Evolutionary conservation across 371 early-diverging fungal genomes (phyloP), one percentile per base, ranked within the genome.

Genomic region (Blakeslea trispora): DNA sequence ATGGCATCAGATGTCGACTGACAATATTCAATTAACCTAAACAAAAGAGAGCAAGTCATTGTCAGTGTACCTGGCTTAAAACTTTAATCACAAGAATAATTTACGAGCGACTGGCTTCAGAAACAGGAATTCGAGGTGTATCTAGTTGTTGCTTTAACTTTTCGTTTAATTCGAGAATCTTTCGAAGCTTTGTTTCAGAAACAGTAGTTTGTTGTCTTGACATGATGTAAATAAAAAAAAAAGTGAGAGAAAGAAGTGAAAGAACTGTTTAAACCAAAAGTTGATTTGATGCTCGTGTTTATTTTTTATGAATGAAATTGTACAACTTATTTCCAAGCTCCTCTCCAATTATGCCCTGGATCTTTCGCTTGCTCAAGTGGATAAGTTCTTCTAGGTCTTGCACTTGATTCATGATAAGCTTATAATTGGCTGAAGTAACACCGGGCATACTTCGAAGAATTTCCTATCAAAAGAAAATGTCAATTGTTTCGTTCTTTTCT

Each of bases 371-470:
- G 1, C 66, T 67, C 55, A 86, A 53, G 1, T 71, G 69, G 8
- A 81, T 77, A 10, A 95, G 62, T 43, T 86, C 87, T 10, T 81
- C 68, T 9, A 96, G 60, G 46, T 74, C 86, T 24, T 78, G 61
- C 5, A 87, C 88, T 13, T 72, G 70, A 14, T 66, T 71, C 84
- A 92, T 91, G 17, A 96, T 79, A 2, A 68, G 45, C 41, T 84
- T 83, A 68, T 93, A 91, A 62, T 93, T 94, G 41, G 74, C 78
- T 5, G 82, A 81, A 0, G 84, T 91, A 41, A 96, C 85, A 0
- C 96, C 95, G 1, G 95, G 95, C 63, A 96, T 67, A 41, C 91
- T 76, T 34, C 92, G 84, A 19, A 95, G 77, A 15, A 96, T 75
- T 42, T 91, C 91, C 77, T 88, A 52, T 34, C 52, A 63, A 15